Evolutionary conservation across 2,329 filamentous ascomycete genomes (phyloP), one percentile per base, ranked within the genome.

Genomic region (Paecilomyces formosus): DNA sequence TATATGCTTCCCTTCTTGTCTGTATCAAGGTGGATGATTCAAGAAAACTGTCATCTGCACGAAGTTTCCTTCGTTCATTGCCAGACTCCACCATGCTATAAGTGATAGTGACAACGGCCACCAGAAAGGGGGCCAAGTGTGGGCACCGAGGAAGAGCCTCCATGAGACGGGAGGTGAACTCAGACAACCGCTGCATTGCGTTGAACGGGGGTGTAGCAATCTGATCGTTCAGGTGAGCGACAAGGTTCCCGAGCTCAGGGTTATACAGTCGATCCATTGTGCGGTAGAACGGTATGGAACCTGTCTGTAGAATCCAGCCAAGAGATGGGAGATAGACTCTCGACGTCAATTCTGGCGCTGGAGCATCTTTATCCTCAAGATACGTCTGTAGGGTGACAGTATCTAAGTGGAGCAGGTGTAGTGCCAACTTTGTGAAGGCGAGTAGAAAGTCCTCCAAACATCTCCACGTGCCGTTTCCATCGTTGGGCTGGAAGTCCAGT

Each of bases 361-460:
- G 67, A 3, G 63, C 21, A 11, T 73, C 70, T 18, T 65, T 54
- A 13, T 73, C 69, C 4, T 72, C 62, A 13, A 64, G 57, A 50
- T 70, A 58, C 15, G 65, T 61, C 13, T 61, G 62, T 55, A 80
- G 59, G n/a, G 68, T 61, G 26, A 64, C 53, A 18, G 64, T 71
- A 60, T 81, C 79, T 57, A 78, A 63, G 12, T 66, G 65, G 39
- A 78, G 61, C 50, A 81, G 65, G 51, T 76, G 76, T 13, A 77
- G 63, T 3, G 75, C 64, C 39, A 80, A 66, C 24, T 67, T 71
- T 35, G 70, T 70, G 62, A 70, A 80, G 45, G 70, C 65, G 12
- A 73, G 63, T 54, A 79, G 70, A 54, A 79, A 76, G 26, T 74
- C 72, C 59, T 77, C 72, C n/a, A 79, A 58, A 53, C 68, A 71